phyloP scores from a whole-genome alignment of 1,139 yeast species.

The Candida glucosophila region DNA sequence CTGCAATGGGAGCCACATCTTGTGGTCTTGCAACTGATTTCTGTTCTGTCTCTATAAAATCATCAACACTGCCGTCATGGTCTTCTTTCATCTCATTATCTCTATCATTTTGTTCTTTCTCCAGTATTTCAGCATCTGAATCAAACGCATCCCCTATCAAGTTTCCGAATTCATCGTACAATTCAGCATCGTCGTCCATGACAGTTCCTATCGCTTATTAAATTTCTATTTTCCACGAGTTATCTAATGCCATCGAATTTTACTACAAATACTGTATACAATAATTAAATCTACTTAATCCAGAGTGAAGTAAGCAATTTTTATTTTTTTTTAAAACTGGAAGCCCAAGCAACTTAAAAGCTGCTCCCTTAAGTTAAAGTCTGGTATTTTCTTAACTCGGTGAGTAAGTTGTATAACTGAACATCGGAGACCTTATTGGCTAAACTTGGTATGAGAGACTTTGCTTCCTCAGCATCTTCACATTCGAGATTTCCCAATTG shows the following conservation, averaged over 20 bases:
- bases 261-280: no score
- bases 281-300: no score
- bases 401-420: slow-evolving; percentile 78
- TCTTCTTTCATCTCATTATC: no score
- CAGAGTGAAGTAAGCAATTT: no score
- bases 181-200: slow-evolving; percentile 30
- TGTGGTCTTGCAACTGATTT: background rate
- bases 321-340: no score
- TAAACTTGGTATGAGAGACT: slow-evolving; percentile 84
- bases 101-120: no score
- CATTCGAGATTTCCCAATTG: slow-evolving; percentile 91
- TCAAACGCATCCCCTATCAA: slow-evolving; percentile 46
- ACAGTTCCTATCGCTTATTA: no score
- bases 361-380: slow-evolving; percentile 34
- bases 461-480: slow-evolving; percentile 97
- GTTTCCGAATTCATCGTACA: slow-evolving; percentile 82
- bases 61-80: no score
- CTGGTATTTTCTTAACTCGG: slow-evolving; percentile 68
- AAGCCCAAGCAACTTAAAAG: no score
- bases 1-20: slow-evolving; percentile 1
- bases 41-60: no score
- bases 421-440: slow-evolving; percentile 74
- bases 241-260: no score
- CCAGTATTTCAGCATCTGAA: slow-evolving; percentile 38
- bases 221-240: no score